These are phyloP conservation scores for Microthyrium microscopicum DNA, from an alignment of 2,329 filamentous ascomycete species.

Conservation along the genomic window DNA sequence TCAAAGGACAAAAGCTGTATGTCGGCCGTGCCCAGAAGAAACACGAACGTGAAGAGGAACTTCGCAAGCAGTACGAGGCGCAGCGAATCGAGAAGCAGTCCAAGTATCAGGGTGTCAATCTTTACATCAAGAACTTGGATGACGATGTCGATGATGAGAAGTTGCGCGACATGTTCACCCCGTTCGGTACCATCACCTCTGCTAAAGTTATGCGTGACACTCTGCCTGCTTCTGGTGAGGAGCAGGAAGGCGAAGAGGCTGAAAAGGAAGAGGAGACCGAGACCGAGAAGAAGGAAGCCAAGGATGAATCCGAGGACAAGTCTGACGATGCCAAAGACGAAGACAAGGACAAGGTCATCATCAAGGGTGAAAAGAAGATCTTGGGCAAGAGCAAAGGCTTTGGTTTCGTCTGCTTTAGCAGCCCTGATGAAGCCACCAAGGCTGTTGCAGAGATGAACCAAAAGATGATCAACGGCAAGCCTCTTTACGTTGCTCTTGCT, in stretches of 20 bases:
- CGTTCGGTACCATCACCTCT: conserved; percentile 90
- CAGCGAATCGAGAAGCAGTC: conserved; percentile 94
- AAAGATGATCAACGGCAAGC: conserved; percentile 95
- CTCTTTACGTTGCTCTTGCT: conserved; percentile 89
- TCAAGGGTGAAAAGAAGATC: conserved; percentile 43
- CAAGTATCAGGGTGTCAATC: conserved; percentile 98
- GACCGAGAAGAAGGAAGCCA: conserved; percentile 39
- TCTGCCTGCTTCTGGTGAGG: conserved; percentile 31
- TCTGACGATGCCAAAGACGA: conserved; percentile 40
- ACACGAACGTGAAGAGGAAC: conserved; percentile 98
- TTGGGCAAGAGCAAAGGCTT: conserved; percentile 99
- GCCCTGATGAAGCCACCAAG: conserved; percentile 97
- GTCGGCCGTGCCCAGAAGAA: conserved; percentile 99
- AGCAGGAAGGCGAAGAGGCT: conserved; percentile 27
- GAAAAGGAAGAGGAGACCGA: conserved; percentile 31
- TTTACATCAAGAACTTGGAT: conserved; percentile 98
- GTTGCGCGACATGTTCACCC: conserved; percentile 80
- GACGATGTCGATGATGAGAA: conserved; percentile 97
- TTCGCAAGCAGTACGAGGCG: conserved; percentile 96
- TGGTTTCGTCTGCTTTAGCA: conserved; percentile 99
- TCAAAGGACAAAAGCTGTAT: conserved; percentile 89
- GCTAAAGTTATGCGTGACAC: conserved; percentile 98
- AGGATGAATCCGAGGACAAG: conserved; percentile 35
- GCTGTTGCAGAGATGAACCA: conserved; percentile 99
- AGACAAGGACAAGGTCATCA: conserved; percentile 33